phyloP scores from a whole-genome alignment of 2,329 filamentous ascomycete species.

The Arthrobotrys sinensis region DNA sequence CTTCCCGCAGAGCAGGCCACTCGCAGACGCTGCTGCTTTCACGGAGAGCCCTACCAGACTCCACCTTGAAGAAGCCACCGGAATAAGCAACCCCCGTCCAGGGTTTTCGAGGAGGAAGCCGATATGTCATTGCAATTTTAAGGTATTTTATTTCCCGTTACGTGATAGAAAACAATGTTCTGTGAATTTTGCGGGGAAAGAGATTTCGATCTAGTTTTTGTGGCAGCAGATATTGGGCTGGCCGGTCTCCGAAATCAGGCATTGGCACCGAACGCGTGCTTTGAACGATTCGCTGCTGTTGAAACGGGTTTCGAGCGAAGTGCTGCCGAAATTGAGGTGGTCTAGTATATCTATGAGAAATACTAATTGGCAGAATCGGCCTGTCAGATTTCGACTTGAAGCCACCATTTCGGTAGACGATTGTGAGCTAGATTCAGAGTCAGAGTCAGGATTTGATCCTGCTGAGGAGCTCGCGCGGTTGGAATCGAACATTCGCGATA shows the following conservation, averaged over 20 bases:
- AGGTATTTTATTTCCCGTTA: conserved; percentile 54
- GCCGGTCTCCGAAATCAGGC: conserved; percentile 19
- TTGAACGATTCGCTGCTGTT: conserved; percentile 56
- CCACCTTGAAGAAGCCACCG: conserved; percentile 6
- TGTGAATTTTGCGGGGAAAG: conserved; percentile 52
- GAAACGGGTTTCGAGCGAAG: conserved; percentile 35
- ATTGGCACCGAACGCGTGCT: conserved; percentile 47
- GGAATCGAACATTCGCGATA: conserved; percentile 2
- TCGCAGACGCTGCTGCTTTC: conserved; percentile 29
- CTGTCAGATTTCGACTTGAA: conserved; percentile 5
- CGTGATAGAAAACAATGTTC: conserved; percentile 47
- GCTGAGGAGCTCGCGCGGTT: conserved; percentile 14
- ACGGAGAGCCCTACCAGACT: conserved; percentile 43
- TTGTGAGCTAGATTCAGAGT: neutral
- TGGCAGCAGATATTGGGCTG: conserved; percentile 23
- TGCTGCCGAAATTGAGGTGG: conserved; percentile 12
- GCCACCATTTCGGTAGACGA: neutral
- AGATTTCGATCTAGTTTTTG: conserved; percentile 25
- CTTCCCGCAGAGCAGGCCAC: conserved; percentile 50
- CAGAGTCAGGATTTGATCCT: neutral
- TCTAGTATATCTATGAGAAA: neutral
- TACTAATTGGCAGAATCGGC: neutral
- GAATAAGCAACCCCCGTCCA: conserved; percentile 39
- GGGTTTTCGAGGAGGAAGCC: conserved; percentile 28
- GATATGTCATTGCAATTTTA: conserved; percentile 39